Conservation (phyloP, 2,329 filamentous ascomycete species). For the Aspergillus sp. region DNA sequence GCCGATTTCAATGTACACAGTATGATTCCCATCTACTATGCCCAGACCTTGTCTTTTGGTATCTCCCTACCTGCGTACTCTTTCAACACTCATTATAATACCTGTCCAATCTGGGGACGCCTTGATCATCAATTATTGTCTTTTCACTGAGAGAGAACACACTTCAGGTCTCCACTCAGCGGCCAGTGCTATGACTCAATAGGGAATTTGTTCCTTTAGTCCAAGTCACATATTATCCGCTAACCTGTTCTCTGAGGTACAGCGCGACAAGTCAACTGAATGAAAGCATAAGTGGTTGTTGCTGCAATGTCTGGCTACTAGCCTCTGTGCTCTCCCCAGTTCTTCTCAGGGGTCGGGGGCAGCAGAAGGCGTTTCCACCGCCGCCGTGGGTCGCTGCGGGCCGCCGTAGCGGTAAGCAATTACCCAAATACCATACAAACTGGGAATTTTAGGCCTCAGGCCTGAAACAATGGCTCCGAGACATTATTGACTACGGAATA, state of each 20-base stretch:
- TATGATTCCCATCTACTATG: neutral
- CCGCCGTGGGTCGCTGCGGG: conserved; percentile 29
- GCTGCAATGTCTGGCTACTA: neutral
- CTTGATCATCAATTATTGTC: conserved; percentile 17
- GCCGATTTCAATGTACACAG: no score
- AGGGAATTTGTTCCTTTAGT: neutral
- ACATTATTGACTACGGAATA: neutral
- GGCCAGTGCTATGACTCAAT: neutral
- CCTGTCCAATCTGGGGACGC: conserved; percentile 16
- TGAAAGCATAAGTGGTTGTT: neutral
- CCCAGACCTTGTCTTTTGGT: conserved; percentile 5
- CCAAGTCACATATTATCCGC: neutral
- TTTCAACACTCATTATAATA: conserved; percentile 2
- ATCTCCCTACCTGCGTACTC: neutral
- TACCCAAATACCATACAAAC: neutral
- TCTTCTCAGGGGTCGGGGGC: conserved; percentile 29
- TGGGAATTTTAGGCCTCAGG: neutral
- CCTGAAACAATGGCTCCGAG: neutral
- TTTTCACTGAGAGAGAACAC: neutral
- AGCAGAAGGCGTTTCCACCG: conserved; percentile 15
- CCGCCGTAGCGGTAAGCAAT: conserved; percentile 18
- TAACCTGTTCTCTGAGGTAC: neutral
- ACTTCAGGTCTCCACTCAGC: neutral
- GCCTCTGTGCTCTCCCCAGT: neutral
- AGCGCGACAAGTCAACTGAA: neutral